Percentiles rank a stretch among this genome's conserved stretches.
Conservation (phyloP, 2,329 filamentous ascomycete genomes). For the Fusarium pseudocircinatum region DNA sequence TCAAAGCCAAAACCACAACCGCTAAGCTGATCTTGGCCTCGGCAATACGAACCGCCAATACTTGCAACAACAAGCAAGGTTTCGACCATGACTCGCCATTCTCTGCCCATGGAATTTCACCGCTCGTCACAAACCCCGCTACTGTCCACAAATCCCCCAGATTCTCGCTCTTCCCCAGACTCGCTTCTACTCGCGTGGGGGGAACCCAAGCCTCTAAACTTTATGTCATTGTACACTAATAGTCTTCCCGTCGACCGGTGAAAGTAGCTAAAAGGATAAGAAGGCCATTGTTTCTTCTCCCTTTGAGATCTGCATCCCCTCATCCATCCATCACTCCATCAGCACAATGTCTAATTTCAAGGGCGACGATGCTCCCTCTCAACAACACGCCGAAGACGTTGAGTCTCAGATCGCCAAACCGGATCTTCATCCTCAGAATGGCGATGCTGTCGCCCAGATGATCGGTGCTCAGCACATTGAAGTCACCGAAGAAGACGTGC, state of each 20-base stretch:
- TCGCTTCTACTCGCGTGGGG: not conserved
- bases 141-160: not conserved
- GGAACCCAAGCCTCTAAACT: not conserved
- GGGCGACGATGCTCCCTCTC: not conserved
- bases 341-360: slow-evolving; percentile 7
- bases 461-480: slow-evolving; percentile 28
- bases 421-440: not conserved
- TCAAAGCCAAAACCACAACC: not conserved
- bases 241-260: not conserved
- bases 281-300: not conserved
- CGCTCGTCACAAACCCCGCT: not conserved
- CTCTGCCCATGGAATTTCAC: not conserved
- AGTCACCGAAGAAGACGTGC: slow-evolving; percentile 32
- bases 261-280: not conserved
- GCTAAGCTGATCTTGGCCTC: not conserved
- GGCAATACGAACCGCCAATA: not conserved
- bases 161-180: slow-evolving; percentile 10
- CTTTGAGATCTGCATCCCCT: not conserved
- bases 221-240: not conserved
- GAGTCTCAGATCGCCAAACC: slow-evolving; percentile 14
- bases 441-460: slow-evolving; percentile 20
- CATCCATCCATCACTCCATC: not conserved
- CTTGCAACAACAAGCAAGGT: not conserved
- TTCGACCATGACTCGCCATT: not conserved
- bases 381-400: slow-evolving; percentile 9